A percentile compares a stretch with the other conserved stretches of the same genome.
Evolutionary conservation across 2,329 filamentous ascomycete genomes (phyloP).

Genomic region (Metarhizium brunneum): DNA sequence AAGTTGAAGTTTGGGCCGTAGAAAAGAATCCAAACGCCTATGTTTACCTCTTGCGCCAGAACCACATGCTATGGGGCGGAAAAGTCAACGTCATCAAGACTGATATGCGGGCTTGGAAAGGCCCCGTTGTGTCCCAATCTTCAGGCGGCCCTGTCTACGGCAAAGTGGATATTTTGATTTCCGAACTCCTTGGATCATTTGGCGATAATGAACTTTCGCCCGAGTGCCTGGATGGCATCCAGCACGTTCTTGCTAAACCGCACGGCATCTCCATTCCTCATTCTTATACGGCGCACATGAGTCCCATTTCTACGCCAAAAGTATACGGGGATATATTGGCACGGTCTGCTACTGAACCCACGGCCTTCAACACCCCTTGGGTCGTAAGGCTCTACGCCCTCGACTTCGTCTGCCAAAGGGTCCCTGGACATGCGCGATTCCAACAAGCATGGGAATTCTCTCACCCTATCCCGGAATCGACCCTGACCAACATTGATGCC

Average conservation of each 20-base stretch:
- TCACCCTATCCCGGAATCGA: conserved; percentile 58
- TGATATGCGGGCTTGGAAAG: conserved; percentile 95
- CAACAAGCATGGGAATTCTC: conserved; percentile 73
- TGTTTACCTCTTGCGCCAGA: conserved; percentile 82
- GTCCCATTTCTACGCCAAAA: conserved; percentile 82
- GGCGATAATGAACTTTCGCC: conserved; percentile 95
- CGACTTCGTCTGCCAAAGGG: conserved; percentile 67
- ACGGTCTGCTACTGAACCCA: conserved; percentile 50
- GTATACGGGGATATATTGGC: conserved; percentile 71
- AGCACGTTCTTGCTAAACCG: conserved; percentile 68
- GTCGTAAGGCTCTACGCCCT: conserved; percentile 88
- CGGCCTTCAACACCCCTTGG: conserved; percentile 83
- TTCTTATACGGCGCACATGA: conserved; percentile 87
- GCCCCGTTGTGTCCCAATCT: conserved; percentile 49
- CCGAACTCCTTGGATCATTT: conserved; percentile 89
- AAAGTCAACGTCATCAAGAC: conserved; percentile 84
- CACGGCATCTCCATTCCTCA: conserved; percentile 89
- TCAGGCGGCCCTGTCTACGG: conserved; percentile 39
- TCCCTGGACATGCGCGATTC: conserved; percentile 52
- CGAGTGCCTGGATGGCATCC: conserved; percentile 92
- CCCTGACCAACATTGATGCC: conserved; percentile 45
- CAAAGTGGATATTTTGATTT: conserved; percentile 85
- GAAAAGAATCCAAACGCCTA: conserved; percentile 99
- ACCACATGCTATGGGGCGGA: conserved; percentile 69
- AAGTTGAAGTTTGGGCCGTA: conserved; percentile 81